Evolutionary conservation across 2,329 filamentous ascomycete genomes (phyloP).

Genomic region (Sporothrix pallida): DNA sequence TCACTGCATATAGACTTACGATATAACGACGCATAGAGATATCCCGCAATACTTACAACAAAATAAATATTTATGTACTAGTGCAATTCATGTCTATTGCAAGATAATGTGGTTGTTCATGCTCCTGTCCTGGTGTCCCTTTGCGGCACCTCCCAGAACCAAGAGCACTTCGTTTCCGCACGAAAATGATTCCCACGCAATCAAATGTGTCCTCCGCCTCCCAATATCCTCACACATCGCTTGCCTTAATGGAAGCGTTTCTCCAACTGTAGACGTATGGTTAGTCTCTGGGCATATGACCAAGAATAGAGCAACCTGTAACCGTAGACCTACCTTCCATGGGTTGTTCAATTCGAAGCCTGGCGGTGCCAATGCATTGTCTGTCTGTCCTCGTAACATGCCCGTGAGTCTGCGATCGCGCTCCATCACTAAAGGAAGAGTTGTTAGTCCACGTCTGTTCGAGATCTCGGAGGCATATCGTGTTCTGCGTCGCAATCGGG

Average conservation of each 20-base stretch:
- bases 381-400: conserved; percentile 62
- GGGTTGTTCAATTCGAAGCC: conserved; percentile 69
- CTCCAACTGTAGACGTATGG: conserved; percentile 53
- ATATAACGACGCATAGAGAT: conserved; percentile 30
- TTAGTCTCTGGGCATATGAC: conserved; percentile 26
- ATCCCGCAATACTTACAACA: background rate
- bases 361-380: conserved; percentile 59
- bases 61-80: background rate
- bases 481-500: background rate
- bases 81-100: conserved; percentile 17
- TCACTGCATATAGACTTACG: conserved; percentile 10
- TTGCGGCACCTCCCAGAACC: background rate
- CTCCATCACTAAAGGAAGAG: conserved; percentile 63
- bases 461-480: background rate
- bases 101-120: conserved; percentile 13
- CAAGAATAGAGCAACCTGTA: background rate
- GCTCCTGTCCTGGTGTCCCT: background rate
- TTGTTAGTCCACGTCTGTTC: background rate
- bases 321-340: conserved; percentile 60
- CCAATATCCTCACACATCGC: conserved; percentile 32
- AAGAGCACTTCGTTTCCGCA: background rate
- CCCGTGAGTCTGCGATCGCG: conserved; percentile 68
- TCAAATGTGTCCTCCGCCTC: background rate
- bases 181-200: background rate
- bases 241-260: conserved; percentile 55